Evolutionary conservation across 495 filamentous ascomycete genomes (phyloP), one percentile per base, ranked within the genome.

Genomic region (Penicillium coprophilum): DNA sequence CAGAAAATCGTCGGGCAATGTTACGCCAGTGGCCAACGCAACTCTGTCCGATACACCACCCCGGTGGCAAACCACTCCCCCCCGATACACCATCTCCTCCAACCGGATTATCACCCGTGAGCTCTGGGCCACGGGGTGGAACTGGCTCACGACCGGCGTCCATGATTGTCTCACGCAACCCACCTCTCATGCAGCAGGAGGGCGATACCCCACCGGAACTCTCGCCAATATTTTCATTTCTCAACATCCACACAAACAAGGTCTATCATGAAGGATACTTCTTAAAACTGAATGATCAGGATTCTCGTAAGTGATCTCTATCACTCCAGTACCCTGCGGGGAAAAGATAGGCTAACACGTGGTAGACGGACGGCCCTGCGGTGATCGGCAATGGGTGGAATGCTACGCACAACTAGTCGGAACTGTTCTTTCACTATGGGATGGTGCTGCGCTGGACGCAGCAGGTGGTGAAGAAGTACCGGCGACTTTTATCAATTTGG

Each of bases 231-330:
- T 97, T 97, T 71, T 88, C 83, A 50, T 93, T 89, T 64, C 82
- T 98, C 47, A 98, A 96, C 72, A 96, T 88, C 70, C 95, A 97
- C 72, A 85, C 83, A 11, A 97, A 96, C 70, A 98, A 97, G 75
- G 76, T 97, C 46, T 98, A 97, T 68, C 91, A 96, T 44, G 94
- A 98, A 73, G 94, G 94, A 13, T 98, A 97, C 67, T 97, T 98
- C 57, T 68, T 98, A 63, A 98, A 97, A 69, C 71, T 97, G 41
- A 92, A 95, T 71, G 94, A 98, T 67, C 80, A 96, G 56, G 94
- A 97, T 71, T 85, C 83, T 39, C 83, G 92, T 96, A 81, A 51
- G 89, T 81, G 41, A 24, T 21, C 28, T 27, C 1, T 4, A 21
- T 12, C n/a, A 27, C 24, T 1, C 34, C 34, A n/a, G n/a, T 11